These are phyloP conservation scores for Dictyophora rubrovolvata DNA, from an alignment of 768 basidiomycete genomes.

Conservation along the genomic window DNA sequence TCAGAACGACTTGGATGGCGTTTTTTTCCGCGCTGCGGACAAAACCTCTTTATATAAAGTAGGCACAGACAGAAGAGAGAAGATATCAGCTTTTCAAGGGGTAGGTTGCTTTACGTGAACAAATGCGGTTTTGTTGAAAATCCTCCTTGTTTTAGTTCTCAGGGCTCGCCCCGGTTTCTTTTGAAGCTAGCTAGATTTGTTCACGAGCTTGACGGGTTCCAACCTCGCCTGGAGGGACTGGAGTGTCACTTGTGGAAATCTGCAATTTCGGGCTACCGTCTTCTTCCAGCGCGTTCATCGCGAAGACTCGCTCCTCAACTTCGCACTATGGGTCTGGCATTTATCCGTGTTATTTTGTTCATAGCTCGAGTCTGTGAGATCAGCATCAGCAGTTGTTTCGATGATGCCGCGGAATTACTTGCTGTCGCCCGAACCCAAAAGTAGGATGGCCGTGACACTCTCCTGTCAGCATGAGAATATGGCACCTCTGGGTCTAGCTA, in stretches of 20 bases:
- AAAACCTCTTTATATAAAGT: background rate
- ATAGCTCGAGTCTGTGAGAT: background rate
- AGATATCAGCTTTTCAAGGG: background rate
- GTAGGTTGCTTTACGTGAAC: background rate
- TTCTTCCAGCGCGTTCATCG: background rate
- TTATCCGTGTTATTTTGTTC: background rate
- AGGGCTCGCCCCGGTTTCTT: background rate
- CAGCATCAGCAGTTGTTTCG: background rate
- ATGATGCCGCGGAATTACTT: background rate
- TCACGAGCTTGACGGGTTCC: background rate
- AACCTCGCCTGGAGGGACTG: background rate
- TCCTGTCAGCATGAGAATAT: constrained; percentile 4
- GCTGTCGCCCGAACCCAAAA: background rate
- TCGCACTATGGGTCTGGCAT: background rate
- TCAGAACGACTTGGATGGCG: background rate
- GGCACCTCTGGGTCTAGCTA: background rate
- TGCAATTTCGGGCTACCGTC: background rate
- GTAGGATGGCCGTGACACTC: background rate
- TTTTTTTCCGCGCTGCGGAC: background rate
- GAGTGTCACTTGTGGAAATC: background rate
- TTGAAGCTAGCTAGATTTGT: background rate
- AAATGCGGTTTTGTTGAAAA: background rate
- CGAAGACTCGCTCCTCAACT: background rate
- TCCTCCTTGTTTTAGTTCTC: background rate
- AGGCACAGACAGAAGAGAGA: background rate